Conservation (phyloP, 768 basidiomycete species). For the Lentinus brumalis region DNA sequence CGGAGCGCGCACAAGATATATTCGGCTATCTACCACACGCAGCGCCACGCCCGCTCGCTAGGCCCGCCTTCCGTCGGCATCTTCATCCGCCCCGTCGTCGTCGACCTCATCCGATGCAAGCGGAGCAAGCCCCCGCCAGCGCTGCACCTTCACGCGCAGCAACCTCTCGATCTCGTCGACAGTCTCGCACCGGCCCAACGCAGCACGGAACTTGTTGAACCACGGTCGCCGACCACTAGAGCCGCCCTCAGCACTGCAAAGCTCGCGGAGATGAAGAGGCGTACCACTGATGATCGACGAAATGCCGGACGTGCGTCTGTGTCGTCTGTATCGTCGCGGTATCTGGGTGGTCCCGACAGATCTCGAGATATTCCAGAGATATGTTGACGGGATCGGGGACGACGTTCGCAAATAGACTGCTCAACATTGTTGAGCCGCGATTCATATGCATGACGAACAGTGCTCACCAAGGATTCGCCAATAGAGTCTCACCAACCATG, state of each 20-base stretch:
- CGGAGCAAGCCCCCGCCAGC: slow-evolving; percentile 26
- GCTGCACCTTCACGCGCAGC: slow-evolving; percentile 23
- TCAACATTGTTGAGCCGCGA: not conserved
- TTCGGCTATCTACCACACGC: too few relatives aligned
- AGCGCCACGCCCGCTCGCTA: too few relatives aligned
- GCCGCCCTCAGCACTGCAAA: not conserved
- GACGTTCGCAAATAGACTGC: slow-evolving; percentile 57
- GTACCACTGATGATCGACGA: slow-evolving; percentile 70
- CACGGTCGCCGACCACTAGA: slow-evolving; percentile 29
- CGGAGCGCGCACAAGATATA: too few relatives aligned
- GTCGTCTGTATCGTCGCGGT: slow-evolving; percentile 52
- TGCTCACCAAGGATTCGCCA: slow-evolving; percentile 71
- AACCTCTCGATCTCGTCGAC: slow-evolving; percentile 27
- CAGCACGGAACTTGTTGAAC: slow-evolving; percentile 29
- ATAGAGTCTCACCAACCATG: slow-evolving; percentile 81
- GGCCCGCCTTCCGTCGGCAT: not conserved
- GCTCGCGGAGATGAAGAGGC: slow-evolving; percentile 19
- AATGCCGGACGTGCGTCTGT: slow-evolving; percentile 67
- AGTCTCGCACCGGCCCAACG: slow-evolving; percentile 20
- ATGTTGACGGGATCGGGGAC: slow-evolving; percentile 67
- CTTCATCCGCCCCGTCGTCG: not conserved
- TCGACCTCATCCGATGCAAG: not conserved
- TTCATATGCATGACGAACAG: not conserved
- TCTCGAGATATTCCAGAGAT: slow-evolving; percentile 67
- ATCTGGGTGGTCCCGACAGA: slow-evolving; percentile 53